Evolutionary conservation across 805 yeast species (phyloP).

Genomic region (Schizosaccharomyces octosporus): DNA sequence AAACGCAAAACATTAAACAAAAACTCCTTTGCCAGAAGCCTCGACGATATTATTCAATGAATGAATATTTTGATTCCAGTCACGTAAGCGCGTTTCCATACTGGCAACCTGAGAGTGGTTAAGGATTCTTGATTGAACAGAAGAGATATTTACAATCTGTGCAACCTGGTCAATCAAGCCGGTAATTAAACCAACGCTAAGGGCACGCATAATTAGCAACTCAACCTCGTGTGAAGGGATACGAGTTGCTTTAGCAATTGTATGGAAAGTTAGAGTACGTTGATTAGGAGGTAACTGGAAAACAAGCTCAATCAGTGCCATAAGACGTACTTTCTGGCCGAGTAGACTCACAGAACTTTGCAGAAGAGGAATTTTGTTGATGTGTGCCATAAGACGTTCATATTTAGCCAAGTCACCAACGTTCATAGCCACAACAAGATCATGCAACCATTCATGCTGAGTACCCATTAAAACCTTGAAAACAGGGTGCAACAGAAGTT

Average conservation of each 20-base stretch:
- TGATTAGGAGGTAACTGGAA: constrained; percentile 51
- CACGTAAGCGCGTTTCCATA: constrained; percentile 46
- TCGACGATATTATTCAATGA: constrained; percentile 38
- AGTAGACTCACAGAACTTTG: constrained; percentile 37
- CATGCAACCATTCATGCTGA: constrained; percentile 43
- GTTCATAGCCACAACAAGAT: constrained; percentile 45
- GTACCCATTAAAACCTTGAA: constrained; percentile 27
- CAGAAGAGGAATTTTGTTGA: constrained; percentile 29
- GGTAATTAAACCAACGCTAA: constrained; percentile 55
- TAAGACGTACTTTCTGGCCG: constrained; percentile 73
- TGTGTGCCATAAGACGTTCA: constrained; percentile 22
- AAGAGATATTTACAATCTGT: constrained; percentile 51
- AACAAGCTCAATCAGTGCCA: constrained; percentile 72
- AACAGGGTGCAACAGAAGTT: constrained; percentile 71
- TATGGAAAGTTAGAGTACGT: constrained; percentile 46
- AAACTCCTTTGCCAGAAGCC: constrained; percentile 34
- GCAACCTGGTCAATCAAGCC: constrained; percentile 83
- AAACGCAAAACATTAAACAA: constrained; percentile 20
- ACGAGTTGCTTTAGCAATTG: constrained; percentile 49
- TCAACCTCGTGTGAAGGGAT: constrained; percentile 49
- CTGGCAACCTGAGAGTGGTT: constrained; percentile 52
- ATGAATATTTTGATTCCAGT: constrained; percentile 59
- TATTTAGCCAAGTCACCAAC: constrained; percentile 52
- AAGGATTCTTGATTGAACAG: constrained; percentile 93
- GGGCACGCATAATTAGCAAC: constrained; percentile 71